Conservation (phyloP, 2,329 filamentous ascomycete species). For the Fusarium sororula region DNA sequence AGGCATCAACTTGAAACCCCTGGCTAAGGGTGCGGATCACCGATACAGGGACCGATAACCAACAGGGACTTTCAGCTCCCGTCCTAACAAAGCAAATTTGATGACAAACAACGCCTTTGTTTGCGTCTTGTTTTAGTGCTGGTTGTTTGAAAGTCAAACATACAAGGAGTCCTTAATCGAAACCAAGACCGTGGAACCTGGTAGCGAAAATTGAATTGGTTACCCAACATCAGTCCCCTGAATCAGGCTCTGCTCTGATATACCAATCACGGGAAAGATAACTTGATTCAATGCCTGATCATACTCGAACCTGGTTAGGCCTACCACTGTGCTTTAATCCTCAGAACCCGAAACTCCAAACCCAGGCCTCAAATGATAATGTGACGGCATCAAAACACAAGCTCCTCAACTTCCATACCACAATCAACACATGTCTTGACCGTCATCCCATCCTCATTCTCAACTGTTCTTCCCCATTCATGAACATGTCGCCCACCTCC, state of each 20-base stretch:
- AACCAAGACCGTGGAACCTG: neutral
- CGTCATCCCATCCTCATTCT: conserved; percentile 76
- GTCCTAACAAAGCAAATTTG: neutral
- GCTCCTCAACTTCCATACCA: conserved; percentile 81
- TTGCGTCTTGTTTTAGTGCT: neutral
- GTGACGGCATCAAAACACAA: conserved; percentile 61
- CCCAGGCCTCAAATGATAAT: neutral
- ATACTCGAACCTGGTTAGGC: neutral
- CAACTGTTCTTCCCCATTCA: conserved; percentile 80
- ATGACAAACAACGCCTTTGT: neutral
- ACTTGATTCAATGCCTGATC: neutral
- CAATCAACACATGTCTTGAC: conserved; percentile 83
- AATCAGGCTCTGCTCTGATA: neutral
- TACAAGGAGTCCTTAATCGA: neutral
- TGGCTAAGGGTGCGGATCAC: conserved; percentile 16
- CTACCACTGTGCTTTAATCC: no score
- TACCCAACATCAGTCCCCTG: neutral
- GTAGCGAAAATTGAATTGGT: neutral
- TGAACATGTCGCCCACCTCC: conserved; percentile 81
- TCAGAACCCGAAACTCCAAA: neutral
- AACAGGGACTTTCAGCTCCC: neutral
- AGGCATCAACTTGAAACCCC: conserved; percentile 42
- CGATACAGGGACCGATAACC: neutral
- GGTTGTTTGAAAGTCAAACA: neutral
- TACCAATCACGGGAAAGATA: neutral